A percentile compares a stretch with the other conserved stretches of the same genome.
phyloP scores from a whole-genome alignment of 139 green algal species.

The Volvox reticuliferus region DNA sequence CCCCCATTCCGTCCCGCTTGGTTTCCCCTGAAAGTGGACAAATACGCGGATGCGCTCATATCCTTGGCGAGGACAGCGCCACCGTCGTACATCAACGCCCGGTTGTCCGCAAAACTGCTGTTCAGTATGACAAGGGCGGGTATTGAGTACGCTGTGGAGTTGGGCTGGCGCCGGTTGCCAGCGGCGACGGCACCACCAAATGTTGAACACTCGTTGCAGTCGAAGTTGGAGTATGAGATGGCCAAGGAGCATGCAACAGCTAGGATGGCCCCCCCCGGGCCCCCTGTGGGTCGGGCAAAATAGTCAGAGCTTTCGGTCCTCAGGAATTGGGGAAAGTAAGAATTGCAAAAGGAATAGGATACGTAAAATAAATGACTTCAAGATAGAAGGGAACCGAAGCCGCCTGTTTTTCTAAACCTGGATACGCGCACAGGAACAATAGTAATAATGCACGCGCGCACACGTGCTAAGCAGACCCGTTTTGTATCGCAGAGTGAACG shows the following conservation, averaged over 20 bases:
- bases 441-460: too few species aligned
- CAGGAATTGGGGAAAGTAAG: too few species aligned
- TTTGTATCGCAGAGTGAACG: too few species aligned
- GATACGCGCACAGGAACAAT: too few species aligned
- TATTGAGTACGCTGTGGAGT: background rate
- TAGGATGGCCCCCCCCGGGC: background rate
- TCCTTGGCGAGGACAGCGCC: constrained; percentile 6
- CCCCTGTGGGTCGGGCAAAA: too few species aligned
- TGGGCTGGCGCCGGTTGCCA: background rate
- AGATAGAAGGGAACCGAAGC: too few species aligned
- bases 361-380: too few species aligned
- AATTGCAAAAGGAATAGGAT: background rate
- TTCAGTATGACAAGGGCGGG: background rate
- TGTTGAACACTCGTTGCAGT: background rate
- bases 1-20: background rate
- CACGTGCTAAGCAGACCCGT: too few species aligned
- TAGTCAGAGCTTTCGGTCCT: too few species aligned
- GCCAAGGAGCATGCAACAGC: background rate
- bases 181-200: background rate
- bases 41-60: background rate
- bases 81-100: background rate
- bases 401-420: too few species aligned
- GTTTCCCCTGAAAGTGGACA: background rate
- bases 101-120: background rate
- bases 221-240: background rate